Evolutionary conservation across 768 basidiomycete genomes (phyloP).

Genomic region (Megacollybia marginata): DNA sequence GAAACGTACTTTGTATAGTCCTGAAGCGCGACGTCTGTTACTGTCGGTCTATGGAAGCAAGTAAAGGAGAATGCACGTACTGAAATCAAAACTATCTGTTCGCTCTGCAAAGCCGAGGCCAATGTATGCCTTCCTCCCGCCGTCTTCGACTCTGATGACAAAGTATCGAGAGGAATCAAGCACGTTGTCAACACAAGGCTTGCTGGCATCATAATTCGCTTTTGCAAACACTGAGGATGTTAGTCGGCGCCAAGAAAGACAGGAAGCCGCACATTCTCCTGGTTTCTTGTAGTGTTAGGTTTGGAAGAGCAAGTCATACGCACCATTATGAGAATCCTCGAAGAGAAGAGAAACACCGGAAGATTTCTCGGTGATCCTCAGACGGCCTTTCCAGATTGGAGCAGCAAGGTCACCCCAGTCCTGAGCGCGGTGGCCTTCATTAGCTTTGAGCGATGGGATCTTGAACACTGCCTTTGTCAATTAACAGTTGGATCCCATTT

Average conservation of each 20-base stretch:
- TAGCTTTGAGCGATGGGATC: conserved; percentile 79
- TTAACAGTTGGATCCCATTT: conserved; percentile 6
- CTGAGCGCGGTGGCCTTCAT: conserved; percentile 86
- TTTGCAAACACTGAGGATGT: conserved; percentile 69
- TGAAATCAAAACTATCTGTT: conserved; percentile 87
- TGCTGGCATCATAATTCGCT: conserved; percentile 70
- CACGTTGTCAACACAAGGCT: conserved; percentile 89
- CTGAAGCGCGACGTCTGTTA: conserved; percentile 72
- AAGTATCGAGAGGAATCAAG: conserved; percentile 95
- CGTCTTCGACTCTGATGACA: conserved; percentile 85
- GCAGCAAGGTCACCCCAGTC: conserved; percentile 85
- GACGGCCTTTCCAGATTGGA: conserved; percentile 88
- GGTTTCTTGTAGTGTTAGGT: background rate
- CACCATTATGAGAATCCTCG: conserved; percentile 77
- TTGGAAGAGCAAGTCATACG: conserved; percentile 10
- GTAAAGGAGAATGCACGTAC: conserved; percentile 37
- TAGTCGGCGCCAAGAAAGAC: conserved; percentile 7
- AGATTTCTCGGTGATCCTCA: conserved; percentile 78
- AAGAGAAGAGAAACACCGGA: conserved; percentile 63
- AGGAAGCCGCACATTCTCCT: conserved; percentile 62
- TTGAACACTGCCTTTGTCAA: conserved; percentile 61
- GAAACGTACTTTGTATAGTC: conserved; percentile 70
- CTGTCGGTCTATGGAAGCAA: no score
- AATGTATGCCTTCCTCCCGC: conserved; percentile 83
- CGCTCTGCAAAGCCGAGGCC: conserved; percentile 91